Base-by-base conservation (phyloP, 176 grass and related monocot genomes). In the Carex myosuroides region DNA sequence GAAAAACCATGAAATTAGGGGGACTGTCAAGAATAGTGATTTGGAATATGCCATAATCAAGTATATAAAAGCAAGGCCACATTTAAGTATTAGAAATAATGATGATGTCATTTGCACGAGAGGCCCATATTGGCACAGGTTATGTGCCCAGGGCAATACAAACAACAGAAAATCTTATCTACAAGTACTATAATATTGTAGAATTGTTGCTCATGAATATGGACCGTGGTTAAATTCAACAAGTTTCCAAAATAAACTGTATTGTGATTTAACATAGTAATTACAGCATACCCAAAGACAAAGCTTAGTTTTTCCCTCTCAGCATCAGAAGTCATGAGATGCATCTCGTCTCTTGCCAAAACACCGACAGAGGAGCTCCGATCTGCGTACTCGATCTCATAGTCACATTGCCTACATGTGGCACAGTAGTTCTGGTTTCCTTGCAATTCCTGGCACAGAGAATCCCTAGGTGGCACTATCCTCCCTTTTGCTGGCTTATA, bases 321-420 rank as follows among this genome's bases (percentile, higher is more conserved):
- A 37, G 78, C 87, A 48, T 93, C 88, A 58, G 87, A 75, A 60
- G 87, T 68, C 22, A 65, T 67, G 57, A 99, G 89, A 60, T 87
- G 76, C 89, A 95, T 88, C 10, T 79, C 80, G 33, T 99, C 96
- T 82, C 87, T 89, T 4, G 90, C 93, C 83, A 93, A 88, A 21
- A 88, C 78, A 2, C 93, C 93, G 33, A 88, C 79, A 26, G 96
- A 95, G 55, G 91, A 95, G 68, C 96, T 93, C 48, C 63, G 70
- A 75, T 99, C 96, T 0, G 91, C 91, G 24, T 95, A 95, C 8
- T 84, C 66, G 14, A 99, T 88, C 72, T 95, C 93, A 48, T 95
- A 99, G 9, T 93, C 85, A 52, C 96, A 98, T 77, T 95, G 91
- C 0, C 84, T 89, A 86, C 91, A 95, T 21, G 96, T 88, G 11